Evolutionary conservation across 2,329 filamentous ascomycete species (phyloP), one percentile per base, ranked within the genome.

Genomic region (Colletotrichum echinochloae): DNA sequence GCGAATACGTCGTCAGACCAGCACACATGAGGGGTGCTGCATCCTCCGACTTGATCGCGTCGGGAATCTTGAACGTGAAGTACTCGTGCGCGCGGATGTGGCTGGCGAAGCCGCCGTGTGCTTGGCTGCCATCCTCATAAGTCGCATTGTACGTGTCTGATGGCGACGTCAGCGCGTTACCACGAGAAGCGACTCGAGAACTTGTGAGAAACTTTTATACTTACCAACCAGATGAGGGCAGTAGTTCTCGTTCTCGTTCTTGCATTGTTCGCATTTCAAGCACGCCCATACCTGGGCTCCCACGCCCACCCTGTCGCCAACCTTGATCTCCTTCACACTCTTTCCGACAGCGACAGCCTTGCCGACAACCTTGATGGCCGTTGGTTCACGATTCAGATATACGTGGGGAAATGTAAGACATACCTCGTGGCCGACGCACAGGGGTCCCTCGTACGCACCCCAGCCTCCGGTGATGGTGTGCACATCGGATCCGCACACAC

Each of bases 11-110:
- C 0, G 93, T 96, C 62, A 95, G 86, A 1, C 94, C 93, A 1
- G 90, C 93, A 77, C 93, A 95, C 35, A 95, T 85, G 83, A 96
- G 89, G 1, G 93, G 92, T 1, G 92, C 88, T 0, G 84, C 86
- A 1, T 83, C 76, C 39, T 85, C 83, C 0, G 83, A 83, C 9
- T 83, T 78, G 12, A 90, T 79, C 1, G 76, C 78, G n/a, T 88
- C 86, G 0, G 87, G 88, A 46, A 90, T 88, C 72, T 86, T 86
- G 74, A 89, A 85, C 39, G 84, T 84, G 73, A 93, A 94, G 79
- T 86, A 84, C 74, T 85, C 83, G 69, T 86, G 85, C 0, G 82
- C 83, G 33, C 85, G 80, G 30, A 86, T 84, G 66, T 87, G 83
- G 20, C 81, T 84, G 1, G 84, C 79, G 70, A 81, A 88, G n/a